Percentiles rank a stretch among this genome's conserved stretches.
Conservation (phyloP, 2,329 filamentous ascomycete species). For the Fusarium avenaceum region DNA sequence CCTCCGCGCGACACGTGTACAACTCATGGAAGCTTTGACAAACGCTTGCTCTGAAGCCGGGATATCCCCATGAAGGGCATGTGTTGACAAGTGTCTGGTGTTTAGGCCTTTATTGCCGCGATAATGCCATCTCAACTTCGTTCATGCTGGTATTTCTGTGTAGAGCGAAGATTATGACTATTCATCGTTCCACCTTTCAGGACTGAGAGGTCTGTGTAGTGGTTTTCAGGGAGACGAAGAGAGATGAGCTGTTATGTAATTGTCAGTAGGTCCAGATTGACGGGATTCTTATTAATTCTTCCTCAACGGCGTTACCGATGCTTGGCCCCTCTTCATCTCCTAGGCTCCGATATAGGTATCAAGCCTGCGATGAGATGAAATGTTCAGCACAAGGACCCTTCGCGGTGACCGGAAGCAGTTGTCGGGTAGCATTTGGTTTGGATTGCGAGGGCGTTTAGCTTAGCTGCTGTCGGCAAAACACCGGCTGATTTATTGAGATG, state of each 20-base stretch:
- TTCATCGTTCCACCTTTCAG: not conserved
- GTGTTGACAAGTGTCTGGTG: conserved; percentile 16
- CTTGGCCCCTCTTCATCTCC: conserved; percentile 36
- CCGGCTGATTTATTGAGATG: conserved; percentile 30
- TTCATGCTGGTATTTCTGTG: not conserved
- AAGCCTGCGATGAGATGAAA: conserved; percentile 24
- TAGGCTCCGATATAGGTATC: conserved; percentile 28
- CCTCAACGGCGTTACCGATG: conserved; percentile 36
- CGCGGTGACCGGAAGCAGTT: conserved; percentile 12
- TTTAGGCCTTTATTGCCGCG: conserved; percentile 13
- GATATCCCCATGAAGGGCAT: conserved; percentile 38
- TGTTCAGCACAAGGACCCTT: conserved; percentile 33
- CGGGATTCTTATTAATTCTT: conserved; percentile 34
- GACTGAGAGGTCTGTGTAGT: conserved; percentile 3
- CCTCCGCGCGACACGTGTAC: conserved; percentile 44
- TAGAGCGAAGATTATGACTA: conserved; percentile 1
- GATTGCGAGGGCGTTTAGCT: conserved; percentile 5
- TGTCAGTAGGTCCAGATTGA: conserved; percentile 25
- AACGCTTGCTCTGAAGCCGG: conserved; percentile 27
- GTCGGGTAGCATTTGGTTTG: conserved; percentile 2
- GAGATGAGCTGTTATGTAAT: conserved; percentile 43
- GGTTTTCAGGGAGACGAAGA: conserved; percentile 5
- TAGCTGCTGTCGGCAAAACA: conserved; percentile 44
- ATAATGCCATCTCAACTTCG: conserved; percentile 1
- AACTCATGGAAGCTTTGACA: conserved; percentile 19